These are phyloP conservation scores for Ganoderma leucocontextum DNA, from an alignment of 1,284 basidiomycete species.

Conservation along the genomic window DNA sequence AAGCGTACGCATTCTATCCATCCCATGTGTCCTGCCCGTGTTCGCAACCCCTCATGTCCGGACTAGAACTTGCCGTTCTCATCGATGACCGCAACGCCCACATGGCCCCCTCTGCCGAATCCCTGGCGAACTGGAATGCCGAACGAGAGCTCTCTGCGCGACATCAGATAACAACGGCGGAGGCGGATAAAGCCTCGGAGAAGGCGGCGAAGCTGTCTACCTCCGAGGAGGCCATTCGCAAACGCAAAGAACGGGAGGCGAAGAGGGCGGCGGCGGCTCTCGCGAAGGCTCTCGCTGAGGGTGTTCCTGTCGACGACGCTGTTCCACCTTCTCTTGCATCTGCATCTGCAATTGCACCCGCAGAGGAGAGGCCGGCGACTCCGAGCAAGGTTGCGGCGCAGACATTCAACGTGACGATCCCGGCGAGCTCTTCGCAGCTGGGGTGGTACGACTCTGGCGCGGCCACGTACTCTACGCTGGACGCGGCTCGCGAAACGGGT, in stretches of 20 bases:
- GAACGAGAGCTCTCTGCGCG: constrained; percentile 55
- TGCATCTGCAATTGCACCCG: constrained; percentile 24
- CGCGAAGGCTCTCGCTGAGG: constrained; percentile 44
- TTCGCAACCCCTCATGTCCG: constrained; percentile 3
- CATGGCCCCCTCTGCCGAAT: constrained; percentile 56
- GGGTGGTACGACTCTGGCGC: constrained; percentile 65
- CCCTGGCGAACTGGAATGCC: constrained; percentile 65
- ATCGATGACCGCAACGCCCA: constrained; percentile 79
- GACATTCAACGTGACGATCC: constrained; percentile 65
- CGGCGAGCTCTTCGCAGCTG: constrained; percentile 65
- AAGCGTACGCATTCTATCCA: constrained; percentile 62
- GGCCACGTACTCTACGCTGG: constrained; percentile 62
- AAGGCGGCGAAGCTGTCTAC: constrained; percentile 55
- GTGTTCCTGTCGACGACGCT: constrained; percentile 23
- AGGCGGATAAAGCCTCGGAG: constrained; percentile 55
- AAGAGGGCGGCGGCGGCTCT: constrained; percentile 52
- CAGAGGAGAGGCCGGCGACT: constrained; percentile 35
- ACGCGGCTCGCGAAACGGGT: constrained; percentile 68
- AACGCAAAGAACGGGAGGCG: constrained; percentile 76
- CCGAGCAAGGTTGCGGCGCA: constrained; percentile 35
- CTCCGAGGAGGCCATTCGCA: constrained; percentile 70
- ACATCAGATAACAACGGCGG: constrained; percentile 55
- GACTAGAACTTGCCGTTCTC: constrained; percentile 77
- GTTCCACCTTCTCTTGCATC: constrained; percentile 19
- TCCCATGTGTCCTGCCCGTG: constrained; percentile 7